Percentiles rank a stretch among this genome's conserved stretches.
phyloP scores from a whole-genome alignment of 2,329 filamentous ascomycete genomes.

The Capronia epimyces region DNA sequence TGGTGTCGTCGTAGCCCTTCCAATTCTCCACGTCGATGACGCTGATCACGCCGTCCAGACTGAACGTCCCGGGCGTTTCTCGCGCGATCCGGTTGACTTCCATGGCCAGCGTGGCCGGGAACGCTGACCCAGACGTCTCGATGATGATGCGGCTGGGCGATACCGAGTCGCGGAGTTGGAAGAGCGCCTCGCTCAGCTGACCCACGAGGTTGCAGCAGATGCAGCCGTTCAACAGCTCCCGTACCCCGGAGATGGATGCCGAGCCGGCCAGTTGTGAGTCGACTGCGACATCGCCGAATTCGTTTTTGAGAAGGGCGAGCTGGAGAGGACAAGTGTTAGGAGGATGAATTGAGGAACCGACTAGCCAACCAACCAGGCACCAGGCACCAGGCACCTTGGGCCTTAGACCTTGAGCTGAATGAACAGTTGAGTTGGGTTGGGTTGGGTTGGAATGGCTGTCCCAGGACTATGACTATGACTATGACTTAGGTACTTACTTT shows the following conservation, averaged over 20 bases:
- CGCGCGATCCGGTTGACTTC: slow-evolving; percentile 75
- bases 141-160: slow-evolving; percentile 81
- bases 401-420: not conserved
- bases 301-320: slow-evolving; percentile 93
- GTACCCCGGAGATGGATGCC: slow-evolving; percentile 77
- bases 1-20: slow-evolving; percentile 86
- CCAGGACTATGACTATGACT: no score
- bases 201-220: slow-evolving; percentile 99
- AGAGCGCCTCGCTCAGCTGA: slow-evolving; percentile 73
- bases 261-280: slow-evolving; percentile 86
- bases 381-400: not conserved
- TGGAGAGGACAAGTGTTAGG: slow-evolving; percentile 39
- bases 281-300: slow-evolving; percentile 90
- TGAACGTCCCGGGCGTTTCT: slow-evolving; percentile 57
- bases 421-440: not conserved
- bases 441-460: not conserved
- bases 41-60: slow-evolving; percentile 79
- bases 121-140: slow-evolving; percentile 84
- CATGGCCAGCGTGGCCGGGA: slow-evolving; percentile 82
- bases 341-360: not conserved
- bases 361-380: not conserved
- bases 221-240: slow-evolving; percentile 91
- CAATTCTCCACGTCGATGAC: slow-evolving; percentile 95
- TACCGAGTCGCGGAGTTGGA: slow-evolving; percentile 59
- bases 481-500: no score